Conservation (phyloP, 1,139 yeast genomes). For the Pneumocystis jirovecii region DNA sequence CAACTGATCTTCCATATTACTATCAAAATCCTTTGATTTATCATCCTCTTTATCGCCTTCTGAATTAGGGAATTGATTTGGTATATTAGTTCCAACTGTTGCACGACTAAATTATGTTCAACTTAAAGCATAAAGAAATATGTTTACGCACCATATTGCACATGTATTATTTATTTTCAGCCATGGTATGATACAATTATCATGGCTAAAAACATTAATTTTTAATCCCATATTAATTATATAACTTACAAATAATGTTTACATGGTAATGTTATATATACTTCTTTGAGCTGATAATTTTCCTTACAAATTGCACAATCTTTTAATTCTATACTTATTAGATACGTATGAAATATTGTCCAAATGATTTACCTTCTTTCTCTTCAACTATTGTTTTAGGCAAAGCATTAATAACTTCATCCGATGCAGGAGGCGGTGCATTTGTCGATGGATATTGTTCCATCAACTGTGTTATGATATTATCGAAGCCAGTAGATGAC, state of each 20-base stretch:
- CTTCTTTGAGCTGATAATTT: constrained; percentile 8
- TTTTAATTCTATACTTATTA: not conserved
- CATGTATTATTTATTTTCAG: constrained; percentile 16
- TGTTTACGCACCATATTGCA: not conserved
- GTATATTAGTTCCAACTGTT: not conserved
- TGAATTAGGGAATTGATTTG: not conserved
- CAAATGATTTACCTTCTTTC: constrained; percentile 7
- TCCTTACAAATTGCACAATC: constrained; percentile 17
- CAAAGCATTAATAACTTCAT: constrained; percentile 9
- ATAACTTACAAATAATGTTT: constrained; percentile 12
- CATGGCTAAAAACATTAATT: constrained; percentile 6
- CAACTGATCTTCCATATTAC: not conserved
- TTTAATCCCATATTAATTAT: not conserved
- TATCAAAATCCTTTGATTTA: not conserved
- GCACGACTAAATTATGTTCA: not conserved
- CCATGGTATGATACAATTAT: constrained; percentile 16
- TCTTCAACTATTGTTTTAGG: constrained; percentile 8
- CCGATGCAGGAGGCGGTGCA: constrained; percentile 15
- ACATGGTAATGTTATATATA: constrained; percentile 14
- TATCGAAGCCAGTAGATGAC: constrained; percentile 13
- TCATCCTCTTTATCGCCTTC: not conserved
- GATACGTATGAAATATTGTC: not conserved
- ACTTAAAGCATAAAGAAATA: not conserved
- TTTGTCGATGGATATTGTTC: constrained; percentile 12
- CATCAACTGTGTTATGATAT: constrained; percentile 16